Conservation (phyloP, 352 stramenopile species). For the Globisporangium cylindrosporum region DNA sequence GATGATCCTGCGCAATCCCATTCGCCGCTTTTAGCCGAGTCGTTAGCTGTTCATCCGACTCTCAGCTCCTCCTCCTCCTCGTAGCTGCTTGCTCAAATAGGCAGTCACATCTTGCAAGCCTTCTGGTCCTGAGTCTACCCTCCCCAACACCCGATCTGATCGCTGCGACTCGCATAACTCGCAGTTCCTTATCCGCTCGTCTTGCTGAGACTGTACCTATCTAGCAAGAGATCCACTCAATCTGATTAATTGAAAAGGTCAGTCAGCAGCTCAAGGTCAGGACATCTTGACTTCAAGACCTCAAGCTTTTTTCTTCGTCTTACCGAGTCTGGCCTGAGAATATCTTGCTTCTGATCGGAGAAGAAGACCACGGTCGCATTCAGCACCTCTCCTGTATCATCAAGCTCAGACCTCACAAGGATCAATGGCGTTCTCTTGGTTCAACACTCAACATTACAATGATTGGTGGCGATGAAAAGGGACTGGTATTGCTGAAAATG, state of each 20-base stretch:
- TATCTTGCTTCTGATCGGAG: background rate
- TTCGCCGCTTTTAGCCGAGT: constrained; percentile 4
- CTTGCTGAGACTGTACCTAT: background rate
- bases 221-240: background rate
- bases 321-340: background rate
- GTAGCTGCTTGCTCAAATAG: background rate
- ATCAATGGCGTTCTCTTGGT: background rate
- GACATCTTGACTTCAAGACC: background rate
- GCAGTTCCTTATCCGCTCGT: background rate
- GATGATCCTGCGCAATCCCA: constrained; percentile 7
- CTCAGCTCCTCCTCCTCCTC: background rate
- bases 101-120: background rate
- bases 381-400: background rate
- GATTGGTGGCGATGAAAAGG: background rate
- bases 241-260: background rate
- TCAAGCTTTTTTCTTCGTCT: background rate
- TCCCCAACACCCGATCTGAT: background rate
- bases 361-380: background rate
- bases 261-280: background rate
- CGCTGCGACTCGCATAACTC: background rate
- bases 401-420: background rate
- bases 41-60: background rate
- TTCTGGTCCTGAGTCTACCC: background rate
- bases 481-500: background rate
- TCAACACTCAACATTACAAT: background rate